Base-by-base conservation (phyloP, 345 rosid genomes). In the Physaria fendleri region DNA sequence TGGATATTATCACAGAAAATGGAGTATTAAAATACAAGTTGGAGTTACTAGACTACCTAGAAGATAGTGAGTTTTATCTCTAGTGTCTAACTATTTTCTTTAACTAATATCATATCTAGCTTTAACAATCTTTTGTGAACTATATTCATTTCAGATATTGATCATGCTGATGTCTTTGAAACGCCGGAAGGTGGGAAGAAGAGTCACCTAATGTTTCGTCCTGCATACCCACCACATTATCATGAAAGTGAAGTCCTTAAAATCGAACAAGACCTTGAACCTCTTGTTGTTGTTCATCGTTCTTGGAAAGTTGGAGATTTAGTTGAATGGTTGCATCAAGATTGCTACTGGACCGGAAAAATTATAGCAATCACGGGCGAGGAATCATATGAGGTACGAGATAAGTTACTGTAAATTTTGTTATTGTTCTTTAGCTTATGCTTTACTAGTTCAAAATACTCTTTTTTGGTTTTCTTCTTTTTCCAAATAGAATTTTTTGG, bases 251-350 rank as follows among this genome's bases (percentile, higher is more conserved):
- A 67, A 24, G 3, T 8, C 4, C 4, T 4, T 18, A 59, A 33
- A 29, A 15, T 59, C 13, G 5, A 67, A 32, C 0, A 2, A n/a
- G 46, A 50, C 16, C n/a, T 6, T 8, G 66, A 35, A 42, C 46
- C 72, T 16, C 52, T 59, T 25, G 4, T 59, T 2, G 55, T 51
- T 0, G 25, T 22, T 51, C 40, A 50, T 51, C 47, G 17, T 28
- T 24, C 59, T 13, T 68, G 56, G 62, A 37, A 45, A 29, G 73
- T 44, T 11, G 62, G 73, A 8, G 73, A 68, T 33, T 30, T 60
- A 3, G 67, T 68, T 14, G 67, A 68, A 35, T 60, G 73, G 73
- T 5, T 20, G 6, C n/a, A 2, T n/a, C 42, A 60, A 7, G 39
- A 0, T 1, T 44, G 56, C 28, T 60, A 1, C 15, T 60, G 73